Evolutionary conservation across 257 asterid species (phyloP).

Genomic region (Penstemon davidsonii): DNA sequence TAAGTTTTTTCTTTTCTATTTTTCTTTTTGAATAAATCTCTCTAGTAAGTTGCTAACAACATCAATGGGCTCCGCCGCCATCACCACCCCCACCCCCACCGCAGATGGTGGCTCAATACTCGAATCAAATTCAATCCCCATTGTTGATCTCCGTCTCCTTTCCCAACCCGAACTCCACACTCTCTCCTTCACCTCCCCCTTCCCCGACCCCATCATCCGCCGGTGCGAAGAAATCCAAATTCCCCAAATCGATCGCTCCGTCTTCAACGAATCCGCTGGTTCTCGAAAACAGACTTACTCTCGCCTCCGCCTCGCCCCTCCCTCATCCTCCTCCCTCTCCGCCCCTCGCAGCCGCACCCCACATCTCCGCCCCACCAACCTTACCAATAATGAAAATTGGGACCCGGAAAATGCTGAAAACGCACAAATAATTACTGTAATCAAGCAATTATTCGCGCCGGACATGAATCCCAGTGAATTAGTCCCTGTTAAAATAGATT

Average conservation of each 20-base stretch:
- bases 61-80: slow-evolving; percentile 27
- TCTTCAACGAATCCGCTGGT: slow-evolving; percentile 90
- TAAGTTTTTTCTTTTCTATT: no score
- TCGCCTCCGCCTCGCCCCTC: slow-evolving; percentile 81
- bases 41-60: background rate
- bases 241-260: slow-evolving; percentile 78
- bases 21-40: background rate
- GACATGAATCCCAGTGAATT: slow-evolving; percentile 39
- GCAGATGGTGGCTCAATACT: slow-evolving; percentile 33
- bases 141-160: slow-evolving; percentile 65
- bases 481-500: slow-evolving; percentile 52
- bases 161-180: slow-evolving; percentile 78
- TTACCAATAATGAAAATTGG: slow-evolving; percentile 11
- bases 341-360: slow-evolving; percentile 68
- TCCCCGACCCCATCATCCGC: slow-evolving; percentile 43
- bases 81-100: slow-evolving; percentile 22
- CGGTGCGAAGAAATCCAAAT: slow-evolving; percentile 66
- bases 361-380: slow-evolving; percentile 53
- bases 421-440: slow-evolving; percentile 46
- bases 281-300: slow-evolving; percentile 84
- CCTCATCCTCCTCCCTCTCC: slow-evolving; percentile 42
- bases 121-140: slow-evolving; percentile 48
- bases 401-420: slow-evolving; percentile 57
- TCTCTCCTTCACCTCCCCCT: slow-evolving; percentile 64
- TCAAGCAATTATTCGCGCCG: slow-evolving; percentile 54